Conservation (phyloP, 345 rosid genomes). For the Citrus sinensis region DVS_A1.0 CM039167.1:23966501-23967000, state of each 20-base stretch:
- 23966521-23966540: no score
- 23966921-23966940: slow-evolving; percentile 92
- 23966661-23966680: background rate
- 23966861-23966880: slow-evolving; percentile 97
- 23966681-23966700: background rate
- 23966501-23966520: no score
- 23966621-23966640: background rate
- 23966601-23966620: background rate
- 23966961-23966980: slow-evolving; percentile 89
- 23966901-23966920: slow-evolving; percentile 91
- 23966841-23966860: slow-evolving; percentile 56
- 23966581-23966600: background rate
- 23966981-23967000: background rate
- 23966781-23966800: background rate
- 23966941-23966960: slow-evolving; percentile 86
- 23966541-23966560: background rate
- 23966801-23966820: background rate
- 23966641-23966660: background rate
- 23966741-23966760: background rate
- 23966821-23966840: background rate
- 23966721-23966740: background rate
- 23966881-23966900: slow-evolving; percentile 89
- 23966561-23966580: background rate
- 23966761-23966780: background rate
- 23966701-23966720: background rate